Percentiles rank a stretch among this genome's conserved stretches.
phyloP scores from a whole-genome alignment of 495 filamentous ascomycete species.

The Hyaloscypha hepaticicola region DNA sequence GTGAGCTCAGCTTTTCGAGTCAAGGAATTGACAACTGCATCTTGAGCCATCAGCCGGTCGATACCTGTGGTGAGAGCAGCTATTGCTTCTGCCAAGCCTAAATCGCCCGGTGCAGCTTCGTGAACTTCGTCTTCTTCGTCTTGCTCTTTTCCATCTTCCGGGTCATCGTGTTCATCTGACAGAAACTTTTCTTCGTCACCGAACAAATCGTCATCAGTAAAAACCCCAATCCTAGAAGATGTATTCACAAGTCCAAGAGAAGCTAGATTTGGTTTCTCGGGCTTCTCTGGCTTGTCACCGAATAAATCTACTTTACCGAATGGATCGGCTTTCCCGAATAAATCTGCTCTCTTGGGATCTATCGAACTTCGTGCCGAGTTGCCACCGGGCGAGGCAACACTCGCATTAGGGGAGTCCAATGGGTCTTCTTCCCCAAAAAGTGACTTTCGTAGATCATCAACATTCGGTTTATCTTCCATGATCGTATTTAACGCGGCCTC shows the following conservation, averaged over 20 bases:
- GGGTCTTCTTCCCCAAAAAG: constrained; percentile 54
- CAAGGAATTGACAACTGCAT: constrained; percentile 86
- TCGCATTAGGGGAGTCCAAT: constrained; percentile 46
- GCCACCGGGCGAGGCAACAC: constrained; percentile 46
- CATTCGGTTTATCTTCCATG: constrained; percentile 70
- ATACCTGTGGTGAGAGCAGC: constrained; percentile 81
- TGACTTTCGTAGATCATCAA: constrained; percentile 60
- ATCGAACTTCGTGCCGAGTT: constrained; percentile 54
- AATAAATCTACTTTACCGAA: constrained; percentile 34
- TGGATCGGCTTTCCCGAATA: constrained; percentile 23
- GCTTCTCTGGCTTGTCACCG: constrained; percentile 49
- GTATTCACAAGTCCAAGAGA: constrained; percentile 86
- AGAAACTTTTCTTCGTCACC: constrained; percentile 84
- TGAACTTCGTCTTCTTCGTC: constrained; percentile 81
- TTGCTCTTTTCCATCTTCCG: constrained; percentile 57
- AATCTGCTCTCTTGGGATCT: constrained; percentile 49
- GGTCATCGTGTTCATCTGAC: constrained; percentile 81
- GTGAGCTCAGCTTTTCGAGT: constrained; percentile 94
- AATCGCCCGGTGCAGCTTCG: constrained; percentile 91
- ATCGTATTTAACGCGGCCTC: constrained; percentile 94
- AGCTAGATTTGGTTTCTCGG: constrained; percentile 77
- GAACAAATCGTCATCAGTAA: constrained; percentile 90
- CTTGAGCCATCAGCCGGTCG: constrained; percentile 82
- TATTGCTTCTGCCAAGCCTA: constrained; percentile 91
- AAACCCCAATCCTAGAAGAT: constrained; percentile 79